Evolutionary conservation across 768 basidiomycete species (phyloP).

Genomic region (Daedalea quercina): DNA sequence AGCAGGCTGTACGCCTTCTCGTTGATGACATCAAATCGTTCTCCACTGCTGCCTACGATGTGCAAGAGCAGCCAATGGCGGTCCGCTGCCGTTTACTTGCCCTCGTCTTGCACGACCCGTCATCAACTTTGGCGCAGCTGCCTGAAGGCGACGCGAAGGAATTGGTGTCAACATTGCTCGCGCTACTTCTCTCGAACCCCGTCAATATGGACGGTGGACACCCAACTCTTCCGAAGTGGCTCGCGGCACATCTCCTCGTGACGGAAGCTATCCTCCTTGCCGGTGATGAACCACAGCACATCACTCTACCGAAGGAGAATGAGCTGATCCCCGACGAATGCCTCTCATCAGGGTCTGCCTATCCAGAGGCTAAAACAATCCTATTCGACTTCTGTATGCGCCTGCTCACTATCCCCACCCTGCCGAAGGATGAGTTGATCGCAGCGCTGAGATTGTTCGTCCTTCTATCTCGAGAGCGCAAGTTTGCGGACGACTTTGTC

Average conservation of each 20-base stretch:
- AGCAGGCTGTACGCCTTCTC: constrained; percentile 62
- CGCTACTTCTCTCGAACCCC: constrained; percentile 54
- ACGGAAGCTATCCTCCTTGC: constrained; percentile 77
- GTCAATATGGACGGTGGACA: constrained; percentile 45
- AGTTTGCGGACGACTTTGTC: constrained; percentile 60
- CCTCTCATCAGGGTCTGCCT: constrained; percentile 53
- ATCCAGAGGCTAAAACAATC: constrained; percentile 51
- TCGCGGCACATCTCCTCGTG: constrained; percentile 78
- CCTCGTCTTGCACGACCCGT: constrained; percentile 71
- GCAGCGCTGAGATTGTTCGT: constrained; percentile 80
- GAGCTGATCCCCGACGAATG: constrained; percentile 49
- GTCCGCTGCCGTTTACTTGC: constrained; percentile 84
- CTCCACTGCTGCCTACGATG: constrained; percentile 57
- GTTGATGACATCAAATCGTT: constrained; percentile 72
- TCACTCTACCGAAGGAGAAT: constrained; percentile 63
- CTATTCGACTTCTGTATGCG: constrained; percentile 75
- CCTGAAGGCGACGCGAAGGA: constrained; percentile 41
- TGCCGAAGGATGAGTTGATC: constrained; percentile 77
- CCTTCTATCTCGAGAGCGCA: constrained; percentile 70
- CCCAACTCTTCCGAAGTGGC: constrained; percentile 71
- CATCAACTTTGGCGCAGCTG: constrained; percentile 43
- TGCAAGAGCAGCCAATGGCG: constrained; percentile 69
- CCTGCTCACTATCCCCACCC: constrained; percentile 54
- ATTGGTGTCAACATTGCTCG: constrained; percentile 64
- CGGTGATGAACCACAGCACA: constrained; percentile 62